A percentile compares a stretch with the other conserved stretches of the same genome.
Conservation (phyloP, 495 filamentous ascomycete genomes). For the Lophiotrema nucula region DNA sequence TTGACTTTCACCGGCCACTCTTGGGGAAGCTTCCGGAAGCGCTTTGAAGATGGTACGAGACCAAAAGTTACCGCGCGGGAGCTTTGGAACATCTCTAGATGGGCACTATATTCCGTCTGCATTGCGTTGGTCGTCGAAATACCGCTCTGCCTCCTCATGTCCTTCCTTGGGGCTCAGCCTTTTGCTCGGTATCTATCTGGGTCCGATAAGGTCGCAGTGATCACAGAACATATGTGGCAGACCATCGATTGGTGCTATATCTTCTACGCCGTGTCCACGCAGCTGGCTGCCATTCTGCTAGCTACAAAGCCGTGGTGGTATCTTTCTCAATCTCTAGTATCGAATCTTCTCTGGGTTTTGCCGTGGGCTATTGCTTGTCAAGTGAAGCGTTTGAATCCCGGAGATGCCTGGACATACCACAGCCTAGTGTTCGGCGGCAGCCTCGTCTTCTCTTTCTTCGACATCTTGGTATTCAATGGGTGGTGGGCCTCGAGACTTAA, state of each 20-base stretch:
- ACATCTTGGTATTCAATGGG: slow-evolving; percentile 49
- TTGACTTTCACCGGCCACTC: slow-evolving; percentile 66
- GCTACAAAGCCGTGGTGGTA: slow-evolving; percentile 68
- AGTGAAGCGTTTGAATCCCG: slow-evolving; percentile 42
- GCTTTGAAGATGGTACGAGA: slow-evolving; percentile 41
- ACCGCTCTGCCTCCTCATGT: slow-evolving; percentile 61
- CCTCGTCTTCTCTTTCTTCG: slow-evolving; percentile 64
- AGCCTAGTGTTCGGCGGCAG: slow-evolving; percentile 67
- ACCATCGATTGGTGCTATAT: slow-evolving; percentile 75
- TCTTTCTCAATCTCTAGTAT: slow-evolving; percentile 61
- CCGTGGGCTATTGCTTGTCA: slow-evolving; percentile 59
- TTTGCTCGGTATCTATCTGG: slow-evolving; percentile 63
- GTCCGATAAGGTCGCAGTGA: slow-evolving; percentile 55
- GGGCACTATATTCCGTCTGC: slow-evolving; percentile 53
- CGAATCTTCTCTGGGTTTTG: slow-evolving; percentile 66
- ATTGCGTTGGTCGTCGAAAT: slow-evolving; percentile 60
- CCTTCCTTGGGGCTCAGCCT: slow-evolving; percentile 53
- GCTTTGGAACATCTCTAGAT: slow-evolving; percentile 48
- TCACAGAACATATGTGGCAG: slow-evolving; percentile 69
- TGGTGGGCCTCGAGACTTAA: slow-evolving; percentile 58
- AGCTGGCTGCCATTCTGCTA: slow-evolving; percentile 62
- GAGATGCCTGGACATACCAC: slow-evolving; percentile 67
- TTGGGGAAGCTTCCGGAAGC: slow-evolving; percentile 61
- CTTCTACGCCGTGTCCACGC: slow-evolving; percentile 66
- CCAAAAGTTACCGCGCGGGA: slow-evolving; percentile 25